Base-by-base conservation (phyloP, 163 green algal genomes). In the Trebouxiophyceae sp. region DNA sequence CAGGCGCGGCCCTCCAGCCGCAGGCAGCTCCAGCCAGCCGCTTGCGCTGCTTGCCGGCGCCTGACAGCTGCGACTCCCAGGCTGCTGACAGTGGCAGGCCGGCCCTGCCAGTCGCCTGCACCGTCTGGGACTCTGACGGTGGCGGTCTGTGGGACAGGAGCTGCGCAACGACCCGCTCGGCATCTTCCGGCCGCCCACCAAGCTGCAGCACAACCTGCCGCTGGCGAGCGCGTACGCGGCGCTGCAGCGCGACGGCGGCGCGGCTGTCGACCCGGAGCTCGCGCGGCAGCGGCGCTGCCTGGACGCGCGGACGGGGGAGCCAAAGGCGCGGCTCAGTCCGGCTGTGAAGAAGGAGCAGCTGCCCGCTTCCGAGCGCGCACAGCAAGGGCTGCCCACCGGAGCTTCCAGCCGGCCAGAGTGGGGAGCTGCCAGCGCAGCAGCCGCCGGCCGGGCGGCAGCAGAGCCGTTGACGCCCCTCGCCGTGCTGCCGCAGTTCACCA, bases 131-230 rank as follows among this genome's bases (percentile, higher is more conserved):
- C n/a, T n/a, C n/a, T n/a, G n/a, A n/a, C n/a, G n/a, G n/a, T n/a
- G n/a, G n/a, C n/a, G n/a, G n/a, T n/a, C n/a, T n/a, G n/a, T n/a
- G n/a, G n/a, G n/a, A n/a, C 73, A 87, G 78, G 90, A 96, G 74
- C 72, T 93, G 20, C 60, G 68, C 24, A 91, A 91, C 29, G 92
- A 98, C 80, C 92, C 92, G 0, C 83, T 98, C 66, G 80, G 86
- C 66, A 93, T 98, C 65, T 75, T 97, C 61, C 84, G 72, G 33
- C 86, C 87, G 29, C 74, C 75, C 55, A 87, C 67, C 75, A 98
- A 97, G 87, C 84, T 98, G 63, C 80, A 79, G 57, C 92, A 97
- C 78, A 70, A 84, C 67, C 81, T 99, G 67, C 86, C 86, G n/a
- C 83, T 99, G 32, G 75, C 80, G 8, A 90, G 77, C 57, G 88